Conservation (phyloP, 73 alveolate species). For the Tetrahymena elliotti region DNA sequence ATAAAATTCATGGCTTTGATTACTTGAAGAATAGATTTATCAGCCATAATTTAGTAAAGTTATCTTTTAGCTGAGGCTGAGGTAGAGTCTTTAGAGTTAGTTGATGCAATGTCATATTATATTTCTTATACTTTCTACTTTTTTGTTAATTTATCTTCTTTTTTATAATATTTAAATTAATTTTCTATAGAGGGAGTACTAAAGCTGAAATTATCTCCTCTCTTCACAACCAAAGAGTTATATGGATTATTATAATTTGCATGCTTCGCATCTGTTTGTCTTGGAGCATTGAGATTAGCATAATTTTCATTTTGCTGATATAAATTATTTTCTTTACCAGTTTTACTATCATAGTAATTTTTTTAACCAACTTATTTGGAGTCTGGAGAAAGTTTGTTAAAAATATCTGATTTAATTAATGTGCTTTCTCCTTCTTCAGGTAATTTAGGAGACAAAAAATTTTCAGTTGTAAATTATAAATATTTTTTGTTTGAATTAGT, state of each 20-base stretch:
- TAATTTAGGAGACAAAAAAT: not conserved
- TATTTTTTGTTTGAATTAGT: not conserved
- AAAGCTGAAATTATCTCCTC: not conserved
- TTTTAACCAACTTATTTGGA: not conserved
- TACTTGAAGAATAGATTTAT: not conserved
- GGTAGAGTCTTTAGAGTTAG: not conserved
- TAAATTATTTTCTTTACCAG: not conserved
- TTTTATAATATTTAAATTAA: not conserved
- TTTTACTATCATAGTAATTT: not conserved
- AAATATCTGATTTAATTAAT: not conserved
- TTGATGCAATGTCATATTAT: not conserved
- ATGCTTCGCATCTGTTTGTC: not conserved
- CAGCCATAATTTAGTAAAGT: not conserved
- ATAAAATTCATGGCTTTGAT: not conserved
- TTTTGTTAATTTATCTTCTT: not conserved
- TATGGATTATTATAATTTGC: not conserved
- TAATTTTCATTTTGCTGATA: not conserved
- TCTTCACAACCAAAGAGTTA: not conserved
- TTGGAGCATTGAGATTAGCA: not conserved
- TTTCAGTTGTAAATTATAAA: not conserved
- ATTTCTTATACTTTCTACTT: not conserved
- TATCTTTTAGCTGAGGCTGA: not conserved
- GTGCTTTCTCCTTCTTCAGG: not conserved
- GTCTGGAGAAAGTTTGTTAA: not conserved
- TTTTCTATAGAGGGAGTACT: not conserved